Evolutionary conservation across 768 basidiomycete genomes (phyloP).

Genomic region (Serendipita vermifera): DNA sequence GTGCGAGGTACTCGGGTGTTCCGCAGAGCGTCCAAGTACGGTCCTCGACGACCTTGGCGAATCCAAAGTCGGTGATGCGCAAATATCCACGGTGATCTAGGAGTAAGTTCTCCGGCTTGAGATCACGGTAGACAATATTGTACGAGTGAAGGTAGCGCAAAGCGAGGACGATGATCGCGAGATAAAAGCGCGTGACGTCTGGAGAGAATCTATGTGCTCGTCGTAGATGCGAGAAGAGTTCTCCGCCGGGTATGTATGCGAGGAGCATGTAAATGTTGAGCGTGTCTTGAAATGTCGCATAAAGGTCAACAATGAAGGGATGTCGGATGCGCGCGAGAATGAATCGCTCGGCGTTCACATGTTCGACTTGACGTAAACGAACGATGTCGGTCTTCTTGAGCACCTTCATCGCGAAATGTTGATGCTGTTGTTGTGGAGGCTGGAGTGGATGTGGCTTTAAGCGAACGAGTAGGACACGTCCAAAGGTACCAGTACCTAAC

Average conservation of each 20-base stretch:
- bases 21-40: slow-evolving; percentile 97
- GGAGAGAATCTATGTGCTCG: slow-evolving; percentile 90
- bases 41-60: slow-evolving; percentile 94
- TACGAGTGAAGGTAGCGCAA: slow-evolving; percentile 89
- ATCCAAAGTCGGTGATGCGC: slow-evolving; percentile 94
- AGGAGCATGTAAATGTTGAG: slow-evolving; percentile 97
- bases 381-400: slow-evolving; percentile 77
- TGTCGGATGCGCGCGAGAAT: slow-evolving; percentile 87
- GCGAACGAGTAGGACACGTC: slow-evolving; percentile 79
- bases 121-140: slow-evolving; percentile 96
- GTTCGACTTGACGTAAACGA: slow-evolving; percentile 87
- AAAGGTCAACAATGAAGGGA: slow-evolving; percentile 94
- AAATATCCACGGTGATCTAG: slow-evolving; percentile 88
- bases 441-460: slow-evolving; percentile 38
- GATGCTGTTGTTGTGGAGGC: slow-evolving; percentile 35
- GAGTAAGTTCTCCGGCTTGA: slow-evolving; percentile 98
- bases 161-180: slow-evolving; percentile 90
- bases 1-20: slow-evolving; percentile 92
- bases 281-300: slow-evolving; percentile 89
- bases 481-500: slow-evolving; percentile 94
- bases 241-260: slow-evolving; percentile 92
- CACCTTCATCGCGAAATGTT: slow-evolving; percentile 79
- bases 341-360: slow-evolving; percentile 91
- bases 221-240: slow-evolving; percentile 92
- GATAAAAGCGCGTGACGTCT: slow-evolving; percentile 95